phyloP scores from a whole-genome alignment of 176 grass and related monocot species.

The Phoenix roebelenii region DNA sequence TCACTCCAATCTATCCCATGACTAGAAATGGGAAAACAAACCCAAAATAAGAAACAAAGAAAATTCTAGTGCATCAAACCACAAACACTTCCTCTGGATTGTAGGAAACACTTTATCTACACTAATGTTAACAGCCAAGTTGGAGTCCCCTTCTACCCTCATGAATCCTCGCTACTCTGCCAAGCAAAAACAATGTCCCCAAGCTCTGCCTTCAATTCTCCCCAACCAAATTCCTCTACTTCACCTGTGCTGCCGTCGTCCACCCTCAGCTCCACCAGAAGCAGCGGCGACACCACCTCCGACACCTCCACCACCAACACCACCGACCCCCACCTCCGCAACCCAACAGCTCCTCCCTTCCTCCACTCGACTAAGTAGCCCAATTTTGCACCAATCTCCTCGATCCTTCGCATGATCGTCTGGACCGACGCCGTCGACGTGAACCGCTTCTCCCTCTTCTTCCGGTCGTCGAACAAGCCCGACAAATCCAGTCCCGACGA shows the following conservation, averaged over 20 bases:
- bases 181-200: conserved; percentile 59
- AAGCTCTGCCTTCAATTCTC: conserved; percentile 50
- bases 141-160: not conserved
- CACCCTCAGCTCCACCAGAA: conserved; percentile 53
- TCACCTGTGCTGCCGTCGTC: conserved; percentile 27
- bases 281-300: conserved; percentile 46
- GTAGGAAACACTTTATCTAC: not conserved
- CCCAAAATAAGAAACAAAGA: not conserved
- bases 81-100: not conserved
- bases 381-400: conserved; percentile 37
- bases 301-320: conserved; percentile 49
- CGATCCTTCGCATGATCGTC: conserved; percentile 43
- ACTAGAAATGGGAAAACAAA: not conserved
- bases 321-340: conserved; percentile 6
- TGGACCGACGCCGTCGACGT: conserved; percentile 46
- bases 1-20: too few species aligned
- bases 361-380: conserved; percentile 43
- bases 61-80: too few species aligned
- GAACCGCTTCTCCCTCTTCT: conserved; percentile 39
- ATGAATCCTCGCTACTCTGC: conserved; percentile 21
- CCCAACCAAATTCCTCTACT: conserved; percentile 40
- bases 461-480: conserved; percentile 42
- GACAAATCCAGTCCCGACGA: conserved; percentile 65
- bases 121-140: not conserved
- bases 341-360: conserved; percentile 12